A percentile compares a stretch with the other conserved stretches of the same genome.
phyloP scores from a whole-genome alignment of 2,329 filamentous ascomycete genomes.

The Exophiala sideris region DNA sequence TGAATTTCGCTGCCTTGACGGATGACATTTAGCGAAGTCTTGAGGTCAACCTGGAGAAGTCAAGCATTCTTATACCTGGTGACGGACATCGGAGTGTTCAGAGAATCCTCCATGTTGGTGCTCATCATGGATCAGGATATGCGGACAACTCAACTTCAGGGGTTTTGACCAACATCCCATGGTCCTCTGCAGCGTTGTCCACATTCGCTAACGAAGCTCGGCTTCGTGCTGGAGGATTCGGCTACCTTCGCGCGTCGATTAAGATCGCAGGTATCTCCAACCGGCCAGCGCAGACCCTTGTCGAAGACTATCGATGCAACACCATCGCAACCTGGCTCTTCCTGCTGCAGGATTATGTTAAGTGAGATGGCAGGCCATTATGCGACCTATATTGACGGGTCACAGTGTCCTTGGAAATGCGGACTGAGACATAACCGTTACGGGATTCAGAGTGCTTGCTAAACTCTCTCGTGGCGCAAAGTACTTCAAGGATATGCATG shows the following conservation, averaged over 20 bases:
- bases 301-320: conserved; percentile 1
- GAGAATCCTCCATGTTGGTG: not conserved
- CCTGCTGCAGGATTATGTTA: conserved; percentile 1
- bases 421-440: not conserved
- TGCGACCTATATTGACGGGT: conserved; percentile 2
- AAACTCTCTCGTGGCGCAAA: not conserved
- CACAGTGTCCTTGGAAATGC: not conserved
- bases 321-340: not conserved
- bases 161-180: not conserved
- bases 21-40: not conserved
- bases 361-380: conserved; percentile 1
- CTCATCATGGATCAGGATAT: not conserved
- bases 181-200: not conserved
- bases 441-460: not conserved
- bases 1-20: not conserved
- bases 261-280: not conserved
- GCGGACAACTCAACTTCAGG: conserved; percentile 1
- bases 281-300: not conserved
- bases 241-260: not conserved
- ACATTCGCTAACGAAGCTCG: conserved; percentile 1
- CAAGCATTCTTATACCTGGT: not conserved
- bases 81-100: not conserved
- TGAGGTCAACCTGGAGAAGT: not conserved
- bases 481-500: not conserved
- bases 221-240: not conserved